phyloP scores from a whole-genome alignment of 2,329 filamentous ascomycete species.

The Aspergillus ibericus region DNA sequence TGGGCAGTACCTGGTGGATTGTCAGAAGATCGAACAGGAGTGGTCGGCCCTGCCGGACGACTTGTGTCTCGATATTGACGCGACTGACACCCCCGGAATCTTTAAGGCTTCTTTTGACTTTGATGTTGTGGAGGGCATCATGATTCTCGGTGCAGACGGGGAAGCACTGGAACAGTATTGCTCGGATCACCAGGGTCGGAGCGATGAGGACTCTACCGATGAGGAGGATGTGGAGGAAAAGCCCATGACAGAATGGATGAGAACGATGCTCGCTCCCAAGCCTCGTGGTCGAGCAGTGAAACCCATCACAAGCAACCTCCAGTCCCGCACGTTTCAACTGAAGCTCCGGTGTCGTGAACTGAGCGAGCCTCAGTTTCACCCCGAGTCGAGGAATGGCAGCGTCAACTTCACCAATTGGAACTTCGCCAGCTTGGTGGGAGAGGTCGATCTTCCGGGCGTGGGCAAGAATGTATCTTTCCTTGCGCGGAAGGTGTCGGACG shows the following conservation, averaged over 20 bases:
- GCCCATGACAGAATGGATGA: neutral
- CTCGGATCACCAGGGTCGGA: no score
- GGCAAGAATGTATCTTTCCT: neutral
- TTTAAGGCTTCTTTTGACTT: conserved; percentile 7
- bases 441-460: conserved; percentile 3
- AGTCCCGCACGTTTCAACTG: neutral
- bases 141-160: neutral
- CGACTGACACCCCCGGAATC: neutral
- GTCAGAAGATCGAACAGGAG: neutral
- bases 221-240: no score
- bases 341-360: conserved; percentile 11
- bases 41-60: neutral
- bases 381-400: conserved; percentile 3
- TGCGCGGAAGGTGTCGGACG: conserved; percentile 10
- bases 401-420: conserved; percentile 14
- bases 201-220: no score
- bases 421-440: conserved; percentile 9
- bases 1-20: conserved; percentile 4
- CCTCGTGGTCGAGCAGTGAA: neutral
- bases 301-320: neutral
- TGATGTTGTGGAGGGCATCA: conserved; percentile 6
- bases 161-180: no score
- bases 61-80: conserved; percentile 1
- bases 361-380: conserved; percentile 10
- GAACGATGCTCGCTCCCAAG: neutral